Evolutionary conservation across 495 filamentous ascomycete species (phyloP), one percentile per base, ranked within the genome.

Genomic region (Lasiosphaeria hispida): DNA sequence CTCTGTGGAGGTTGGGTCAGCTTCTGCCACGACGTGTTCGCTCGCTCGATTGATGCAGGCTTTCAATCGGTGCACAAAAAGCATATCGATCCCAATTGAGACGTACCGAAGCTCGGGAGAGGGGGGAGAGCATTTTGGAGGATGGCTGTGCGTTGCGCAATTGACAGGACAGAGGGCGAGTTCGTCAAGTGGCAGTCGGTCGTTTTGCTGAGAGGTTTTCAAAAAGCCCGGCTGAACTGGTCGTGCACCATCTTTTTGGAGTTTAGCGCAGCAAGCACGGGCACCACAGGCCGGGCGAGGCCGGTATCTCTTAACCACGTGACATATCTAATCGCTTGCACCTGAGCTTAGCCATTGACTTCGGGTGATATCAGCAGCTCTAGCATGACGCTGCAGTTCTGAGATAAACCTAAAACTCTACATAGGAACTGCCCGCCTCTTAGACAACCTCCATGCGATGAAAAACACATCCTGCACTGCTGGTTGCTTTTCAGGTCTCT

Each of bases 51-150:
- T 30, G 23, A 30, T 30, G 23, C 23, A 5, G 23, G 23, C 23
- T 30, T 30, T 30, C 23, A 30, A 30, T 30, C 23, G 23, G 23
- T 30, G 44, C 34, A 30, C 41, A 33, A 45, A 33, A 55, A 45
- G 17, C n/a, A 10, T 4, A 11, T 36, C 23, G 8, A 45, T 48
- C 49, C 41, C 64, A 62, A 62, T 62, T 41, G 48, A 37, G 51
- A 74, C 81, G 66, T 79, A 89, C 86, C 76, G 84, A 86, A 68
- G 80, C 80, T 75, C 87, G 73, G 72, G 87, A 77, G 73, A 79
- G 51, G 37, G 63, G 49, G 53, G 63, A 47, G 57, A 88, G 78
- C 86, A 89, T 89, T 74, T 75, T 83, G 55, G 44, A 45, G 43
- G 78, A 68, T 62, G 13, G 38, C 57, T 51, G 58, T 66, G 62